These are phyloP conservation scores for Arthrobotrys iridis DNA, from an alignment of 2,329 filamentous ascomycete genomes.

Conservation along the genomic window DNA sequence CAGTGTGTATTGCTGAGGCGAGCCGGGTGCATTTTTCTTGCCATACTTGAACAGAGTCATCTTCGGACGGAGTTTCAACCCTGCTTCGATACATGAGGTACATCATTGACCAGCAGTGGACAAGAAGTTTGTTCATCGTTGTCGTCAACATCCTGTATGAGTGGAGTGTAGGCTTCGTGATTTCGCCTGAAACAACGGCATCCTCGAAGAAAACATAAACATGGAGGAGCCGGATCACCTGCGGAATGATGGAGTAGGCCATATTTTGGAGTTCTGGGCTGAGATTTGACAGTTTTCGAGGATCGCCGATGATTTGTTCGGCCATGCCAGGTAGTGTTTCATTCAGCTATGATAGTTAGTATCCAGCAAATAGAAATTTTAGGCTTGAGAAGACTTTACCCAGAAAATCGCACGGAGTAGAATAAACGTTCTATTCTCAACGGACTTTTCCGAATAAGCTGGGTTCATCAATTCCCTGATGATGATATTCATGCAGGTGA, in stretches of 20 bases:
- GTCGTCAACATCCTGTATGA: conserved; percentile 66
- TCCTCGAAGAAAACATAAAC: conserved; percentile 85
- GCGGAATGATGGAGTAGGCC: conserved; percentile 76
- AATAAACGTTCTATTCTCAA: conserved; percentile 73
- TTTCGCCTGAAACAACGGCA: conserved; percentile 80
- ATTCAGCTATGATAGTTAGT: conserved; percentile 30
- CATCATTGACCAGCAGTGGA: conserved; percentile 86
- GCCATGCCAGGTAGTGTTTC: conserved; percentile 50
- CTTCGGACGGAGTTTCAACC: conserved; percentile 41
- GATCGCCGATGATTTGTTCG: conserved; percentile 42
- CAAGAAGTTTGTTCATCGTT: conserved; percentile 84
- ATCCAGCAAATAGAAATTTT: conserved; percentile 56
- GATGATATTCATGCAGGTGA: conserved; percentile 86
- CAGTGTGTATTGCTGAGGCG: conserved; percentile 85
- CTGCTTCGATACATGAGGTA: conserved; percentile 65
- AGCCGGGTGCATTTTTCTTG: conserved; percentile 68
- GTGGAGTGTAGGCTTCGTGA: conserved; percentile 69
- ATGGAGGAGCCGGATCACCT: conserved; percentile 79
- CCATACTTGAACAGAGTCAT: conserved; percentile 40
- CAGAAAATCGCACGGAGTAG: conserved; percentile 66
- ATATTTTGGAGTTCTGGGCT: conserved; percentile 74
- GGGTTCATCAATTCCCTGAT: conserved; percentile 73
- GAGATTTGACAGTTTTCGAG: conserved; percentile 29
- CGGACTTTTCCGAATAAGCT: conserved; percentile 67
- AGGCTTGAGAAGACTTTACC: conserved; percentile 68